Evolutionary conservation across 306 rosid species (phyloP).

Genomic region (Oxytropis ochrocephala): DNA sequence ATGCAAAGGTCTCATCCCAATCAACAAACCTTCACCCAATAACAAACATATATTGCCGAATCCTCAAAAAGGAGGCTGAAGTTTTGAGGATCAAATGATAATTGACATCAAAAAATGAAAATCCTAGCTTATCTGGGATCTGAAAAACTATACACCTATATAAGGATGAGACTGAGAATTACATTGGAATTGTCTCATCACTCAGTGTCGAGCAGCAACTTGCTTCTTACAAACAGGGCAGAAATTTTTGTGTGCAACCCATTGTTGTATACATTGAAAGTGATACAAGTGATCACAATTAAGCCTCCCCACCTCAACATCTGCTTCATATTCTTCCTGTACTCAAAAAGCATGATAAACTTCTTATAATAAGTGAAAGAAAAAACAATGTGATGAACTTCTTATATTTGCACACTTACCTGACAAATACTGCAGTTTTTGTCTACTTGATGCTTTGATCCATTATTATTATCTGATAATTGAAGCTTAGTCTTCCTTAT

Average conservation of each 20-base stretch:
- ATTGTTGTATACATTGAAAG: constrained; percentile 64
- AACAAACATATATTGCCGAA: constrained; percentile 7
- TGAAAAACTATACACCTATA: constrained; percentile 59
- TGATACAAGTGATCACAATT: constrained; percentile 76
- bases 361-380: not conserved
- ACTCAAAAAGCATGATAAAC: not conserved
- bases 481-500: constrained; percentile 51
- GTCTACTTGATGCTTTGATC: constrained; percentile 40
- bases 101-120: constrained; percentile 48
- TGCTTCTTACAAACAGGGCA: constrained; percentile 89
- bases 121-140: constrained; percentile 33
- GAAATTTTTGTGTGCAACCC: constrained; percentile 76
- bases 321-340: constrained; percentile 83
- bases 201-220: constrained; percentile 44
- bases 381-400: not conserved
- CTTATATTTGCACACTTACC: constrained; percentile 31
- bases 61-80: constrained; percentile 7
- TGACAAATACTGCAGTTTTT: constrained; percentile 86
- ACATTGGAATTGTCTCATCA: not conserved
- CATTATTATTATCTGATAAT: constrained; percentile 31
- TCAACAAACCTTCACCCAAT: not conserved
- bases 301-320: constrained; percentile 78
- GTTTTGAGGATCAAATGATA: constrained; percentile 26
- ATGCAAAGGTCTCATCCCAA: too few relatives aligned
- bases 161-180: constrained; percentile 10